These are phyloP conservation scores for Eucalyptus globulus DNA, from an alignment of 345 rosid species.

Conservation along the genomic window DNA sequence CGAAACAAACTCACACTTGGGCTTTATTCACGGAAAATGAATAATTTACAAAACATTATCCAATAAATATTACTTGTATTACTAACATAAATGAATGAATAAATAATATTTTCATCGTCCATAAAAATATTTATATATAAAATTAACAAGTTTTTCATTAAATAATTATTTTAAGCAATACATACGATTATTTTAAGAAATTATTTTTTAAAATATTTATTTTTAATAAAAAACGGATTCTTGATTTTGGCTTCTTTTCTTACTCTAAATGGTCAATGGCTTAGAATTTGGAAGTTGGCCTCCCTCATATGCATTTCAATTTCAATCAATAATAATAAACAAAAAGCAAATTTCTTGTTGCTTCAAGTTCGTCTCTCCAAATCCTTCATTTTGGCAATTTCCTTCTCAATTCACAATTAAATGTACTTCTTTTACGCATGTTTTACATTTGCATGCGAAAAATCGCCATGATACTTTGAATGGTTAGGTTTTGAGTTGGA, in stretches of 20 bases:
- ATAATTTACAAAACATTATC: no score
- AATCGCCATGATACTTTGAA: rapidly evolving
- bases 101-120: no score
- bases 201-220: no score
- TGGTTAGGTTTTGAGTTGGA: not conserved
- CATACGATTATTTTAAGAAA: no score
- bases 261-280: not conserved
- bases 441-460: not conserved
- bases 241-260: not conserved
- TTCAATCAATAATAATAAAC: not conserved
- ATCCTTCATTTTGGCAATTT: not conserved
- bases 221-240: rapidly evolving
- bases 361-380: not conserved
- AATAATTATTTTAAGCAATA: no score
- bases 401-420: not conserved
- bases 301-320: not conserved
- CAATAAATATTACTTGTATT: not conserved
- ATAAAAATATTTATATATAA: no score
- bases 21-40: rapidly evolving
- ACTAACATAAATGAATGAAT: rapidly evolving
- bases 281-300: not conserved
- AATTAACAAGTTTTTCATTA: no score
- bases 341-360: not conserved
- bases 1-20: rapidly evolving
- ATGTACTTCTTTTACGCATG: not conserved